These are phyloP conservation scores for Aspergillus nidulans DNA, from an alignment of 495 filamentous ascomycete species.

Conservation along the genomic window DNA sequence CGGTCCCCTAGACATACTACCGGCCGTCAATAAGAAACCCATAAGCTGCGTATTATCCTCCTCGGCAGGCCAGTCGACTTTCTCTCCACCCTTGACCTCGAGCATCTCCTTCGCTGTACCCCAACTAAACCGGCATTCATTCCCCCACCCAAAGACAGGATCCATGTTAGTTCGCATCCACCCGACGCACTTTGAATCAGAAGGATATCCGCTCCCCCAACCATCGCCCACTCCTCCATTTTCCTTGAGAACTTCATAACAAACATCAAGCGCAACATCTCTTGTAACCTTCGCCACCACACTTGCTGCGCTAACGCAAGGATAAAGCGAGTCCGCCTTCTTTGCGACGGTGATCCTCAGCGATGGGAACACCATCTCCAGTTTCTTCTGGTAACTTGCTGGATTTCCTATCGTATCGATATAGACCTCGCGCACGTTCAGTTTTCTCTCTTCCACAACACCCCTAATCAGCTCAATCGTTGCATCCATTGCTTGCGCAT, in stretches of 20 bases:
- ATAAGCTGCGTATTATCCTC: conserved; percentile 66
- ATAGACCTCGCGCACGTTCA: conserved; percentile 83
- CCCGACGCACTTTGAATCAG: conserved; percentile 69
- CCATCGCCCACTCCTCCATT: conserved; percentile 26
- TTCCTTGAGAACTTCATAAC: conserved; percentile 48
- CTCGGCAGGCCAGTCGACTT: conserved; percentile 79
- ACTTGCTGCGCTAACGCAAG: conserved; percentile 87
- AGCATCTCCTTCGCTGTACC: conserved; percentile 90
- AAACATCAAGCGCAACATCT: conserved; percentile 78
- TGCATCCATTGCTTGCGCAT: conserved; percentile 96
- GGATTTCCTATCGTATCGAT: conserved; percentile 92
- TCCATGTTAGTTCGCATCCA: conserved; percentile 89
- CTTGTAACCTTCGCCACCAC: conserved; percentile 95
- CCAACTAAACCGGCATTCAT: conserved; percentile 91
- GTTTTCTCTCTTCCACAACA: conserved; percentile 62
- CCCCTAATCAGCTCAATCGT: conserved; percentile 79
- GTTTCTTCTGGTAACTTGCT: conserved; percentile 71
- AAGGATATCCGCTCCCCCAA: conserved; percentile 93
- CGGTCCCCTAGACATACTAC: conserved; percentile 19
- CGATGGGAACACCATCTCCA: conserved; percentile 80
- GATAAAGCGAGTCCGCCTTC: conserved; percentile 92
- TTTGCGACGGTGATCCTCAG: conserved; percentile 82
- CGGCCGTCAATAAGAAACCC: conserved; percentile 58
- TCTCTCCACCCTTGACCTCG: conserved; percentile 59
- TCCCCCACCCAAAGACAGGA: conserved; percentile 91